phyloP scores from a whole-genome alignment of 2,329 filamentous ascomycete genomes.

The Aotearoamyces nothofagi region DNA sequence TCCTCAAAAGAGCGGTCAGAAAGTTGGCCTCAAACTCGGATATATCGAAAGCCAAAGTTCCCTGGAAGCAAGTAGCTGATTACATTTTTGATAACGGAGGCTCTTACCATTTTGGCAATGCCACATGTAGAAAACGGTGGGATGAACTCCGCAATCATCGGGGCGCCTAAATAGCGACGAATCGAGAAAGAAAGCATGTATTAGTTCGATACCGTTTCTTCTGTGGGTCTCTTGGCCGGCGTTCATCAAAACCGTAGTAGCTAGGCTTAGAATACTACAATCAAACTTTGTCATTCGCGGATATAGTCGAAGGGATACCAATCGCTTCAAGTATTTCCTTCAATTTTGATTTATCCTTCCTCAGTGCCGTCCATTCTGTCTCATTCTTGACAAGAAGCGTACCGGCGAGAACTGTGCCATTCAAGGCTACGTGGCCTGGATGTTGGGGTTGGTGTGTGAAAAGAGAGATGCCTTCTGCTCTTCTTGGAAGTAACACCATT shows the following conservation, averaged over 20 bases:
- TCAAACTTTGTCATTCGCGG: too few relatives aligned
- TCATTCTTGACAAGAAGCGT: slow-evolving; percentile 46
- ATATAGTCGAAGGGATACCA: slow-evolving; percentile 18
- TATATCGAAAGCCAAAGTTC: slow-evolving; percentile 23
- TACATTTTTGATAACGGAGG: slow-evolving; percentile 36
- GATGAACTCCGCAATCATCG: slow-evolving; percentile 21
- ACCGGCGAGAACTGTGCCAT: slow-evolving; percentile 48
- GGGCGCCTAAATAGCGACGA: neutral
- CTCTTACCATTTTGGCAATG: slow-evolving; percentile 41
- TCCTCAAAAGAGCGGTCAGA: slow-evolving; percentile 29
- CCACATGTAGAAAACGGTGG: slow-evolving; percentile 44
- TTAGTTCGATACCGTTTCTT: too few relatives aligned
- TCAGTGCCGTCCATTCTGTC: slow-evolving; percentile 39
- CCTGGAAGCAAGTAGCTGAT: slow-evolving; percentile 41
- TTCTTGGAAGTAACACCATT: slow-evolving; percentile 38
- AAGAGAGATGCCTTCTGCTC: slow-evolving; percentile 30
- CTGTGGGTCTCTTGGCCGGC: too few relatives aligned
- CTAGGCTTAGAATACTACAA: too few relatives aligned
- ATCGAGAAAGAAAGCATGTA: neutral
- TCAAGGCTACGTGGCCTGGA: slow-evolving; percentile 33
- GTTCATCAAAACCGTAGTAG: too few relatives aligned
- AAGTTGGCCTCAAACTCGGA: slow-evolving; percentile 16
- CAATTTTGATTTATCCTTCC: slow-evolving; percentile 24
- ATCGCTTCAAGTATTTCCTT: slow-evolving; percentile 25
- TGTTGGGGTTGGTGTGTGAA: slow-evolving; percentile 15